Percentiles rank a stretch among this genome's conserved stretches.
These are phyloP conservation scores for Verticillium nonalfalfae DNA, from an alignment of 2,329 filamentous ascomycete species.

Conservation along the genomic window DNA sequence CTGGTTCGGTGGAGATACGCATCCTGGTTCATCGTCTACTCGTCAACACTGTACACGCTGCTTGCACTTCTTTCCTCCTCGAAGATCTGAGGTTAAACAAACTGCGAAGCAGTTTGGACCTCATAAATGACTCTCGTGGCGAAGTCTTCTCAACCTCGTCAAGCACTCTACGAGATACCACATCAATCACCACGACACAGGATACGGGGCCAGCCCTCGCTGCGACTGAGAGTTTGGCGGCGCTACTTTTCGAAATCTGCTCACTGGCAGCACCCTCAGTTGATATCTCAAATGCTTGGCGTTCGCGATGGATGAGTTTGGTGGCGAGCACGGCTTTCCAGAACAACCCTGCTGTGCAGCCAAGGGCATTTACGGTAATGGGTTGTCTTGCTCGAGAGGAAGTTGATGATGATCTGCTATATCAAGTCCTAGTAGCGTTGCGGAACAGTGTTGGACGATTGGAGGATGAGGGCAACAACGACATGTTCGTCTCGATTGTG, in stretches of 20 bases:
- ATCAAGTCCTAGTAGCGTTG: slow-evolving; percentile 63
- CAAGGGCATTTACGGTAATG: slow-evolving; percentile 64
- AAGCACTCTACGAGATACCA: slow-evolving; percentile 41
- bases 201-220: slow-evolving; percentile 44
- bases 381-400: slow-evolving; percentile 65
- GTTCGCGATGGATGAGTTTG: slow-evolving; percentile 67
- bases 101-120: slow-evolving; percentile 48
- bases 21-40: slow-evolving; percentile 56
- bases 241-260: slow-evolving; percentile 57
- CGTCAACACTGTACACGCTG: slow-evolving; percentile 61
- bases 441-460: slow-evolving; percentile 60
- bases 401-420: slow-evolving; percentile 64
- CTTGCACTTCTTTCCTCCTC: slow-evolving; percentile 58
- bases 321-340: slow-evolving; percentile 68
- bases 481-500: slow-evolving; percentile 64
- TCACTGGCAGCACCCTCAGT: slow-evolving; percentile 56
- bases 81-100: slow-evolving; percentile 53
- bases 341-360: slow-evolving; percentile 66
- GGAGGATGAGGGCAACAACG: slow-evolving; percentile 56
- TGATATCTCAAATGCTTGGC: slow-evolving; percentile 62
- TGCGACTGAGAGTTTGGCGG: slow-evolving; percentile 56
- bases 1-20: slow-evolving; percentile 50
- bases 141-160: slow-evolving; percentile 49
- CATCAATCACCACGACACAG: slow-evolving; percentile 46
- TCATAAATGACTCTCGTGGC: slow-evolving; percentile 52